phyloP scores from a whole-genome alignment of 345 rosid species.

The Reutealis trisperma region DNA sequence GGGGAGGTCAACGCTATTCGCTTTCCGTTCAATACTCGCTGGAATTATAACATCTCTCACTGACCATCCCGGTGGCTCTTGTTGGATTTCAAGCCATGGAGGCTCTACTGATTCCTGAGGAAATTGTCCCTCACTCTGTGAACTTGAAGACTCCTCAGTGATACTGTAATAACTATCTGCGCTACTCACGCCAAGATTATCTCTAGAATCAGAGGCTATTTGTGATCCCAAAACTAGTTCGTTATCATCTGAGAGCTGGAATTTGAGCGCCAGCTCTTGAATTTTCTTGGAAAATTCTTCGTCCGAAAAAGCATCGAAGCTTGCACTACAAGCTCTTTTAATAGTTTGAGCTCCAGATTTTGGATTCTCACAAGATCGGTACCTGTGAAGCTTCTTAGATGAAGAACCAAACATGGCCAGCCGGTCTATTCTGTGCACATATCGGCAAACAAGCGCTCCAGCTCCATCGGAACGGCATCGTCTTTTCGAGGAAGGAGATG shows the following conservation, averaged over 20 bases:
- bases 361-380: constrained; percentile 49
- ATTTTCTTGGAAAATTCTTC: constrained; percentile 72
- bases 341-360: constrained; percentile 32
- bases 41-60: constrained; percentile 34
- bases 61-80: constrained; percentile 30
- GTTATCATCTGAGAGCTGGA: constrained; percentile 44
- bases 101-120: constrained; percentile 27
- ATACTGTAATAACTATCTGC: background rate
- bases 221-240: constrained; percentile 17
- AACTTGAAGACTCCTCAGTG: background rate
- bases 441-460: constrained; percentile 28
- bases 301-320: constrained; percentile 58
- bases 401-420: constrained; percentile 48
- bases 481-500: constrained; percentile 55
- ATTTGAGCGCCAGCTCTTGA: constrained; percentile 54
- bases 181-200: constrained; percentile 6
- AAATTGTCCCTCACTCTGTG: constrained; percentile 7
- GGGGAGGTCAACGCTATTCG: constrained; percentile 80
- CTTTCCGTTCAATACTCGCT: constrained; percentile 73
- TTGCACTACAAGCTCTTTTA: constrained; percentile 57
- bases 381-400: constrained; percentile 38
- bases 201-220: constrained; percentile 20
- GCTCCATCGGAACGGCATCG: constrained; percentile 37
- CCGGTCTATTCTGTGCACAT: constrained; percentile 45
- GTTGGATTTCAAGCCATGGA: constrained; percentile 34